Evolutionary conservation across 805 yeast genomes (phyloP).

Genomic region (Nakazawaea ernobii): DNA sequence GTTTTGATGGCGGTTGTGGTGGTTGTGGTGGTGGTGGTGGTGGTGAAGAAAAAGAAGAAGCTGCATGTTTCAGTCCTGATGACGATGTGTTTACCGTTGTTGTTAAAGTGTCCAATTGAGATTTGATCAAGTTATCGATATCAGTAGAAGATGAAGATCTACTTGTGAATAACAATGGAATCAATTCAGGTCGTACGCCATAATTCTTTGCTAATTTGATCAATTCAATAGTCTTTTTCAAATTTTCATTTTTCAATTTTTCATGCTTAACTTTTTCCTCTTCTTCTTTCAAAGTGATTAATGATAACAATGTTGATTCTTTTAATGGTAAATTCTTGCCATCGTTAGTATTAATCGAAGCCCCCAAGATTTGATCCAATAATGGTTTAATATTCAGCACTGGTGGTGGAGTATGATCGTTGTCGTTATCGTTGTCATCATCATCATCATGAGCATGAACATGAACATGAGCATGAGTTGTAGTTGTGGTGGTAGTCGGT

Average conservation of each 20-base stretch:
- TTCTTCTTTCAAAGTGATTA: constrained; percentile 31
- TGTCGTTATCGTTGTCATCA: background rate
- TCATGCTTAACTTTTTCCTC: constrained; percentile 39
- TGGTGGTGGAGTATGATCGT: background rate
- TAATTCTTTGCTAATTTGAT: constrained; percentile 22
- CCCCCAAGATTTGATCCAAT: background rate
- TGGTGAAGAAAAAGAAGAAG: background rate
- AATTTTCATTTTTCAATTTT: constrained; percentile 26
- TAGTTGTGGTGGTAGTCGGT: background rate
- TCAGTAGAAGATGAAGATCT: constrained; percentile 7
- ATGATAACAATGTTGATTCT: constrained; percentile 29
- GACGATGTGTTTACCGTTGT: background rate
- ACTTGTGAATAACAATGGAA: constrained; percentile 20
- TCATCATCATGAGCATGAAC: too few relatives aligned
- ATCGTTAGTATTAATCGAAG: background rate
- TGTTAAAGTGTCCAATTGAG: too few relatives aligned
- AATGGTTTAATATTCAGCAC: background rate
- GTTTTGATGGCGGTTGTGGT: too few relatives aligned
- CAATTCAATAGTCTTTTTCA: constrained; percentile 29
- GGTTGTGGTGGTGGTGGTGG: constrained; percentile 6
- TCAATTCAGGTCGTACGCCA: constrained; percentile 19
- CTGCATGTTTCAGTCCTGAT: background rate
- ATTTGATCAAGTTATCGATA: constrained; percentile 10
- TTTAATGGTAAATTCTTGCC: constrained; percentile 24
- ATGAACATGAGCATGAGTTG: too few relatives aligned